Evolutionary conservation across 1,284 basidiomycete species (phyloP), one percentile per base, ranked within the genome.

Genomic region (Chiua sp.): DNA sequence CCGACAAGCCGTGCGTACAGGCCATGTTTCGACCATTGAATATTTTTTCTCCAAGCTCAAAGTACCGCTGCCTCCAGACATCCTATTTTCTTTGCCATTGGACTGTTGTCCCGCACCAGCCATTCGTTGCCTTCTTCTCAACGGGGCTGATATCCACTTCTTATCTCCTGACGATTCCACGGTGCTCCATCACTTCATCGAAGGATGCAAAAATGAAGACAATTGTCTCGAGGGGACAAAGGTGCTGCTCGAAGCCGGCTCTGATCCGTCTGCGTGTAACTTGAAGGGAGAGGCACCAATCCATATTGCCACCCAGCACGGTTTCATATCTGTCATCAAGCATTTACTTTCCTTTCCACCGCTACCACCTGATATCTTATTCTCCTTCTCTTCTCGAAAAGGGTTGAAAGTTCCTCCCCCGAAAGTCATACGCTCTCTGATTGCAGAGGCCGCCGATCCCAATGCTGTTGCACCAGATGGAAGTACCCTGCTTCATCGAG

Each of bases 301-400:
- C 26, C 26, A 26, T 5, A 26, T 26, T 5, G 26, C 26, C 26
- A 5, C 26, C 26, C 26, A 26, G 2, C 3, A 1, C 2, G 44
- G 49, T 20, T 35, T 33, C 10, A 1, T 20, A 2, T 44, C 53
- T 3, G 6, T 56, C 2, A 32, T 13, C 10, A 5, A 62, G 37
- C 47, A 53, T 28, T n/a, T 65, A 15, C 39, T 67, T 20, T 23
- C 49, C 3, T 6, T 47, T 12, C 12, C 51, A 30, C 57, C 32
- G 15, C 30, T 60, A 1, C 60, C 63, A 26, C 13, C 48, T 30
- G 46, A 65, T n/a, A 57, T 65, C 35, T 20, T 65, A 1, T 39
- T 8, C 39, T 42, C 8, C 37, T 16, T 39, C 16, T 28, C 1
- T 44, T 35, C 18, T 39, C 12, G 13, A 13, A 12, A 15, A 10